Percentiles rank a stretch among this genome's conserved stretches.
Conservation (phyloP, 345 rosid genomes). For the Abelmoschus esculentus region DNA sequence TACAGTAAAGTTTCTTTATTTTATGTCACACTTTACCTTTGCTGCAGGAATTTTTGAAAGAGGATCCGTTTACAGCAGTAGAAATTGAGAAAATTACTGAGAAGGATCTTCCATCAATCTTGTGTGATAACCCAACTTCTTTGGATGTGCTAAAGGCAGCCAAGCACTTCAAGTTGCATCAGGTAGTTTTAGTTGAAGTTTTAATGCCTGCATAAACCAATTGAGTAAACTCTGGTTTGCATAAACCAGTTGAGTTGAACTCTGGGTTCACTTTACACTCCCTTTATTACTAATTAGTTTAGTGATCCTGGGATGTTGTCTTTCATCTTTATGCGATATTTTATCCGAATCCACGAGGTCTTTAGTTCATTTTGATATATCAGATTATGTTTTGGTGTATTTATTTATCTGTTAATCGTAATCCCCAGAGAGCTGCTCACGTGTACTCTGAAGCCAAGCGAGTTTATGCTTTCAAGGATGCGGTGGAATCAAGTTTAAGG, state of each 20-base stretch:
- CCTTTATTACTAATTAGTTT: neutral
- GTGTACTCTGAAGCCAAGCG: constrained; percentile 87
- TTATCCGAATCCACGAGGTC: neutral
- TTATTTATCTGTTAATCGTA: neutral
- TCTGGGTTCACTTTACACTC: neutral
- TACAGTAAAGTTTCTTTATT: no score
- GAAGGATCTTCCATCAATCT: constrained; percentile 48
- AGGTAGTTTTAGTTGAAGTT: constrained; percentile 32
- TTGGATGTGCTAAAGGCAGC: constrained; percentile 79
- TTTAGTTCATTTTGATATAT: neutral
- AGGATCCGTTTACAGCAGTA: constrained; percentile 65
- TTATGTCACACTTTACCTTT: neutral
- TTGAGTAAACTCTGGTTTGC: neutral
- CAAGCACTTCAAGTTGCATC: constrained; percentile 67
- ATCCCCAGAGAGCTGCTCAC: constrained; percentile 75
- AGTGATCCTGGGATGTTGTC: neutral
- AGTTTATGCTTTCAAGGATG: constrained; percentile 56
- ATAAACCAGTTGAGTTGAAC: neutral
- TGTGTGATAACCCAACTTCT: constrained; percentile 58
- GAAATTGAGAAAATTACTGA: constrained; percentile 59
- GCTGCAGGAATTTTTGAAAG: constrained; percentile 60
- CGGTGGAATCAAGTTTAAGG: constrained; percentile 64
- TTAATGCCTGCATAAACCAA: no score
- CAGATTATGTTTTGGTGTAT: neutral
- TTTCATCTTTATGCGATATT: constrained; percentile 4